Evolutionary conservation across 257 asterid species (phyloP), one percentile per base, ranked within the genome.

Genomic region (Nicotiana attenuata): DNA sequence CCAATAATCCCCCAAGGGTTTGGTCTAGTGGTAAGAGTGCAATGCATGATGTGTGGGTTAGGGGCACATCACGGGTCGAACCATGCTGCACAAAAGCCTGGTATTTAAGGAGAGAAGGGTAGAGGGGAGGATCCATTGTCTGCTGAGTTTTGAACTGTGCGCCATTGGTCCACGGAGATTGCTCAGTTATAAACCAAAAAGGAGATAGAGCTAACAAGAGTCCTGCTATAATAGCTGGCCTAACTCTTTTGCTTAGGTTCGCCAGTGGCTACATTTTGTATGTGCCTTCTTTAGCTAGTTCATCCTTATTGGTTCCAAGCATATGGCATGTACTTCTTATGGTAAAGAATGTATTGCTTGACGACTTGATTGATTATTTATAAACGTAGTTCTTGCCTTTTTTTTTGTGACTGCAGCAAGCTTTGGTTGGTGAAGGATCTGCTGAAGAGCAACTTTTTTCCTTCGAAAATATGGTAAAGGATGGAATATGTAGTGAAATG

Each of bases 391-490:
- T 75, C 65, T 85, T 68, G 68, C 78, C 38, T 88, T 82, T 65
- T 82, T 85, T 82, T 85, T 86, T 84, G 81, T 84, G 86, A 83
- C 86, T 92, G 60, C 94, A 96, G 98, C 90, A 91, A 92, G 97
- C 99, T 75, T 91, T 96, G 92, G 99, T 96, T 84, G 99, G 99
- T 90, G 99, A 96, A 89, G 97, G 87, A 83, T 89, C 95, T 80
- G 98, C 90, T 65, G 99, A 94, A 65, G 97, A 92, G 84, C 97
- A 86, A 85, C 96, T 96, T 81, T 96, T 96, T 88, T 88, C 92
- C 82, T 88, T 98, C 14, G 88, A 85, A 83, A 89, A 87, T 85
- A 83, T 76, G 88, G 84, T 79, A 15, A 89, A 85, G 80, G 93
- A 90, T 86, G 92, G 89, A 85, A 69, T 89, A 83, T 87, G 89